phyloP scores from a whole-genome alignment of 192 early-diverging fungal genomes.

The Backusella luteola region DNA sequence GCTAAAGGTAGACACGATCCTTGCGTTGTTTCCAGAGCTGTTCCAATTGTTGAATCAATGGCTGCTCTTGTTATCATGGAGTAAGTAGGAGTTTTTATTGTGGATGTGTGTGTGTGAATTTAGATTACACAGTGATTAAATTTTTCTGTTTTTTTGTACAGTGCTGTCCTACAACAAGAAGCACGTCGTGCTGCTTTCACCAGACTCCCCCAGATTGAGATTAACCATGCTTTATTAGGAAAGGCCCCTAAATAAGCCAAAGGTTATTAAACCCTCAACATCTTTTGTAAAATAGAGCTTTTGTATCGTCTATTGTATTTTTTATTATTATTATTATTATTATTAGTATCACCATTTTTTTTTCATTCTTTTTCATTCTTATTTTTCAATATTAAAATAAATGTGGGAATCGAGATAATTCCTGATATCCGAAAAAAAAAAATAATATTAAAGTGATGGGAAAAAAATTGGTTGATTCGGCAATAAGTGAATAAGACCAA shows the following conservation, averaged over 20 bases:
- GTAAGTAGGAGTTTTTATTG: constrained; percentile 31
- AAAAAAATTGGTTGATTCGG: background rate
- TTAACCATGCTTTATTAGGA: constrained; percentile 32
- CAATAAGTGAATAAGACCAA: background rate
- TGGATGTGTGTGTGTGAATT: background rate
- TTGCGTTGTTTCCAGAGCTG: constrained; percentile 92
- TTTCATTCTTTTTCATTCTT: background rate
- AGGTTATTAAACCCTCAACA: background rate
- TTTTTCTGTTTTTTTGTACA: constrained; percentile 13
- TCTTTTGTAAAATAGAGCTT: background rate
- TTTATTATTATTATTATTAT: background rate
- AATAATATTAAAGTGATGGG: background rate
- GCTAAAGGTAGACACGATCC: constrained; percentile 97
- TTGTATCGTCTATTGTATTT: background rate
- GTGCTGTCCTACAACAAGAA: constrained; percentile 60
- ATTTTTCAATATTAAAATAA: background rate
- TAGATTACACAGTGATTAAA: background rate
- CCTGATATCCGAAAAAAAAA: background rate
- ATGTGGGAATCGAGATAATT: background rate
- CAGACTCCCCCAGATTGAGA: constrained; percentile 48
- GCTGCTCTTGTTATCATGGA: constrained; percentile 92
- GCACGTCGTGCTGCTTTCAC: constrained; percentile 51
- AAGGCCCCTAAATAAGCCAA: constrained; percentile 12
- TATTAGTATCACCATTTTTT: background rate
- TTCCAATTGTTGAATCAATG: constrained; percentile 98